Base-by-base conservation (phyloP, 352 stramenopile species). In the Phytophthora boehmeriae region DNA sequence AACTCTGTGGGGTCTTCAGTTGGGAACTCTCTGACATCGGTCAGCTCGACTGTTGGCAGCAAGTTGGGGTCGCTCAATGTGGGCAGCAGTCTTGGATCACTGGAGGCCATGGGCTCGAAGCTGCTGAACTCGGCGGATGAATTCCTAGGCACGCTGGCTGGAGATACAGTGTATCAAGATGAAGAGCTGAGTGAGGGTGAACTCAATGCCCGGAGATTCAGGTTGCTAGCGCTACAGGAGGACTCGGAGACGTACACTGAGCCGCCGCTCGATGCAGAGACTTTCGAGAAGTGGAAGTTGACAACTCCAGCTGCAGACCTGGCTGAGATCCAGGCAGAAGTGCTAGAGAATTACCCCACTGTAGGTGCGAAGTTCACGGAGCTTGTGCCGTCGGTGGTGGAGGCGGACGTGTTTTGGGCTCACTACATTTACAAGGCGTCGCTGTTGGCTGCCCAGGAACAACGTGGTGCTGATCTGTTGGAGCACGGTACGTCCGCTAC, bases 341-440 rank as follows among this genome's bases (percentile, higher is more conserved):
- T 92, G 38, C 50, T 92, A 35, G 70, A 77, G 43, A 82, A 89
- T 46, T 92, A 89, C 56, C 78, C 82, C 10, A 76, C 76, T 9
- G 80, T 89, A 5, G 63, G 71, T 8, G 48, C 68, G 10, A 92
- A 92, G 43, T 74, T 87, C 9, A 45, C 58, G 4, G 82, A 88
- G 56, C 62, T 92, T 8, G 82, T 92, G 44, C 82, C 82, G 4
- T 80, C 66, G 1, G 52, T 73, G 8, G 63, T 92, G 17, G 68
- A 74, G 16, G 64, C 50, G 2, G 78, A 88, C 17, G 60, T 75
- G 39, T 92, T 92, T 36, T 92, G 82, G 82, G 55, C 66, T 0
- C 73, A 92, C 44, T 92, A 92, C 52, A 74, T 92, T 22, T 92
- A 89, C 73, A 92, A 92, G 58, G 79, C 80, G 17, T 88, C 79